Base-by-base conservation (phyloP, 129 eudicot genomes). In the Erigeron canadensis region DNA sequence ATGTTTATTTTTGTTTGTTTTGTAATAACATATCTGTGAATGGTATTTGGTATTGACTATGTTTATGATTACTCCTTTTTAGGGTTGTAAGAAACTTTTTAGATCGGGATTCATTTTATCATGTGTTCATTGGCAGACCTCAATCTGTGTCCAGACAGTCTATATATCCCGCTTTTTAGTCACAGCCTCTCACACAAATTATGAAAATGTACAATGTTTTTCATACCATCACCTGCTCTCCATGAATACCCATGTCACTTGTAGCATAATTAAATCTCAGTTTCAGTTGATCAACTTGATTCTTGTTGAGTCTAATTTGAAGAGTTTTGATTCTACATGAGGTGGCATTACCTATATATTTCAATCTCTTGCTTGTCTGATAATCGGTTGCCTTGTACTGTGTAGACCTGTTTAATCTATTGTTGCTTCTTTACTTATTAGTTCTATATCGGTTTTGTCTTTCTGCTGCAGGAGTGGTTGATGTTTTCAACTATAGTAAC, bases 391-490 rank as follows among this genome's bases (percentile, higher is more conserved):
- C 6, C 8, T 59, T 28, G 65, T 59, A 28, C 42, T 5, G 2
- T 51, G 23, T 28, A 28, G 34, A 15, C 10, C 7, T 51, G 58
- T 51, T 51, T 5, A n/a, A n/a, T 8, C 19, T 50, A 5, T 4
- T 12, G 6, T 21, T 5, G n/a, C 5, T 4, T 51, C 10, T 71
- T 13, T 13, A 28, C 1, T 58, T 58, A 39, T 12, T 4, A 12
- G 66, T 21, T 22, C 28, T 12, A 13, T 42, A 23, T 44, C 67
- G 15, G 45, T 45, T 57, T 58, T 18, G 22, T 12, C 39, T 7
- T 57, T 58, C 5, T 67, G 19, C 23, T 67, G 62, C 37, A 8
- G 9, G 28, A 68, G 73, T 37, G 23, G 46, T 68, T 47, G 7
- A 1, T 34, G 28, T 23, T 45, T 47, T 11, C 6, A 63, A 51